Percentiles rank a stretch among this genome's conserved stretches.
These are phyloP conservation scores for Colletotrichum gloeosporioides DNA, from an alignment of 2,329 filamentous ascomycete species.

Conservation along the genomic window DNA sequence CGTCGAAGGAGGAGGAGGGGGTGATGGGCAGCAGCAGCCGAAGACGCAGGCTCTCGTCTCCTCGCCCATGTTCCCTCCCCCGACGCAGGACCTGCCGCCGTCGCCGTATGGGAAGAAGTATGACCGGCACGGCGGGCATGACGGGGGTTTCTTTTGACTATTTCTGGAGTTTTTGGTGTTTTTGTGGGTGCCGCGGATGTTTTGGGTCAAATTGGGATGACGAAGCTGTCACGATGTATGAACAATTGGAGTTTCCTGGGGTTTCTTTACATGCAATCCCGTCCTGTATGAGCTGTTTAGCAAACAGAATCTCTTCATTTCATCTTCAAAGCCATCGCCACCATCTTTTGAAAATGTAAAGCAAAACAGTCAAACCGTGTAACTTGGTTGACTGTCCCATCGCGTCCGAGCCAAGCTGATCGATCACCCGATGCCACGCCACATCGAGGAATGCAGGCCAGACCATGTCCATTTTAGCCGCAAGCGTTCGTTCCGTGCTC, in stretches of 20 bases:
- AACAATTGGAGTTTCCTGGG: background rate
- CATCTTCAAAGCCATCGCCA: background rate
- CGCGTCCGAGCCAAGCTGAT: background rate
- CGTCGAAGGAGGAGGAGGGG: constrained; percentile 1
- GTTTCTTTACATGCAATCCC: background rate
- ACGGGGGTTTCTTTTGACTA: constrained; percentile 6
- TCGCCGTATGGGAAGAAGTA: background rate
- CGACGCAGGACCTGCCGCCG: background rate
- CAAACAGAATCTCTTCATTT: background rate
- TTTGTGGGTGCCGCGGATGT: background rate
- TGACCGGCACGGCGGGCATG: background rate
- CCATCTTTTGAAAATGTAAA: background rate
- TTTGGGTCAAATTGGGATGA: background rate
- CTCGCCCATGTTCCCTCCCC: constrained; percentile 7
- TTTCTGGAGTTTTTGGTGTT: background rate
- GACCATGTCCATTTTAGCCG: background rate
- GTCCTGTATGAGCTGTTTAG: background rate
- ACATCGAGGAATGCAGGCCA: background rate
- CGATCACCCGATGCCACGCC: background rate
- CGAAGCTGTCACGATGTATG: background rate
- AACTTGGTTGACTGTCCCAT: background rate
- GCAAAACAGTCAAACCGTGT: background rate
- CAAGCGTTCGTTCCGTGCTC: background rate
- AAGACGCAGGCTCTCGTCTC: background rate
- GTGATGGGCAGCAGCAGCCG: background rate